These are phyloP conservation scores for Colletotrichum sp. DNA, from an alignment of 2,329 filamentous ascomycete genomes.

Conservation along the genomic window DNA sequence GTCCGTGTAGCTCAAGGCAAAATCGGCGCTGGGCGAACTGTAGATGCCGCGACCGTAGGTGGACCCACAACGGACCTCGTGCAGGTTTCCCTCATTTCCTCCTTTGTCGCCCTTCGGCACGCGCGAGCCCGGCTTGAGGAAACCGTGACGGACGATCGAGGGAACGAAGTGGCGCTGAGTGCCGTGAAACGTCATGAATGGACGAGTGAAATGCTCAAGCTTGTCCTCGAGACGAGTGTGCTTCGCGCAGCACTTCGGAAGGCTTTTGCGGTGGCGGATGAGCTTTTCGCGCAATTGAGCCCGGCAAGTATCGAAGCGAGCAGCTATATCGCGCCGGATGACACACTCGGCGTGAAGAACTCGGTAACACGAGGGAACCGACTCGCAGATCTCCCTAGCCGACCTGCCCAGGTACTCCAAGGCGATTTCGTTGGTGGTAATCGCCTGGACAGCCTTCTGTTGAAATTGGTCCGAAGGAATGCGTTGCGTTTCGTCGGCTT, in stretches of 20 bases:
- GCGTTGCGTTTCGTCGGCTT: not conserved
- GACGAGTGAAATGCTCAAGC: conserved; percentile 38
- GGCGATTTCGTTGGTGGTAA: conserved; percentile 29
- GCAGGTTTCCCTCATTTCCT: not conserved
- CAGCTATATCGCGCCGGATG: conserved; percentile 35
- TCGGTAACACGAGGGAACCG: conserved; percentile 34
- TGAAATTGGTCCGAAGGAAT: conserved; percentile 12
- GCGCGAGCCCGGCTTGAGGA: conserved; percentile 39
- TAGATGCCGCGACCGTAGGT: conserved; percentile 49
- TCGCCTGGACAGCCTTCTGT: not conserved
- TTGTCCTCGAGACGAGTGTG: conserved; percentile 31
- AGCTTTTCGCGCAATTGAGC: conserved; percentile 29
- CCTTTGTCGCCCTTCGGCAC: not conserved
- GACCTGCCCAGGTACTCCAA: conserved; percentile 34
- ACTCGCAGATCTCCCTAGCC: conserved; percentile 35
- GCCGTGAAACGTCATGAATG: conserved; percentile 45
- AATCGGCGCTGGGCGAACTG: conserved; percentile 44
- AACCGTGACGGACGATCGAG: conserved; percentile 49
- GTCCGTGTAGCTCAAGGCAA: conserved; percentile 40
- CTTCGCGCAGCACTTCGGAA: not conserved
- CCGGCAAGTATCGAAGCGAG: conserved; percentile 32
- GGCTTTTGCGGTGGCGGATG: not conserved
- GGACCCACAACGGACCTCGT: conserved; percentile 38
- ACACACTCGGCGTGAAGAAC: conserved; percentile 45
- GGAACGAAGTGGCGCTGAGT: conserved; percentile 38